Conservation (phyloP, 371 early-diverging fungal genomes). For the Fennellomyces sp. region DNA sequence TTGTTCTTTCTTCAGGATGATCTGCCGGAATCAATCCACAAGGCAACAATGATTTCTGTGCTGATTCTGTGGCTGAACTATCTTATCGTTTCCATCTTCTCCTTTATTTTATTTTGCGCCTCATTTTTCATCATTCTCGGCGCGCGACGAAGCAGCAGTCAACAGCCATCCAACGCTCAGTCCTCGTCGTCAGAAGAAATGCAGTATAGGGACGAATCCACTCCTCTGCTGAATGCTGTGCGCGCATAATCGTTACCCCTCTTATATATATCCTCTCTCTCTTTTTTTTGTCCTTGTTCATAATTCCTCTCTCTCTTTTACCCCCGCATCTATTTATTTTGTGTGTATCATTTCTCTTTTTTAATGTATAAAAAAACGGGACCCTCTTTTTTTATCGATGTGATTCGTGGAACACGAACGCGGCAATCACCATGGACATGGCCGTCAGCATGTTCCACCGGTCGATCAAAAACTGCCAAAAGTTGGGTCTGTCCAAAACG, state of each 20-base stretch:
- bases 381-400: neutral
- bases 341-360: conserved; percentile 1
- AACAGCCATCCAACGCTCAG: neutral
- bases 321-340: neutral
- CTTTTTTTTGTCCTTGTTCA: conserved; percentile 2
- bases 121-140: conserved; percentile 36
- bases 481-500: neutral
- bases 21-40: conserved; percentile 16
- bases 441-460: conserved; percentile 17
- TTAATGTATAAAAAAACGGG: neutral
- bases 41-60: conserved; percentile 19
- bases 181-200: conserved; percentile 15
- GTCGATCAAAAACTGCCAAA: conserved; percentile 5
- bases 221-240: conserved; percentile 18
- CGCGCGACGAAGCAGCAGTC: conserved; percentile 1
- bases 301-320: neutral
- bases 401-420: conserved; percentile 19
- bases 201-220: conserved; percentile 21
- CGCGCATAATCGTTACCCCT: neutral
- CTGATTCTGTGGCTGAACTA: conserved; percentile 36
- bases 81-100: conserved; percentile 24
- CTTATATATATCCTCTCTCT: conserved; percentile 3
- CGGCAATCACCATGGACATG: conserved; percentile 20
- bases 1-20: conserved; percentile 14
- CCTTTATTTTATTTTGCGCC: conserved; percentile 35